A percentile compares a stretch with the other conserved stretches of the same genome.
Evolutionary conservation across 176 grass and related monocot genomes (phyloP).

Genomic region (Cenchrus purpureus): DNA sequence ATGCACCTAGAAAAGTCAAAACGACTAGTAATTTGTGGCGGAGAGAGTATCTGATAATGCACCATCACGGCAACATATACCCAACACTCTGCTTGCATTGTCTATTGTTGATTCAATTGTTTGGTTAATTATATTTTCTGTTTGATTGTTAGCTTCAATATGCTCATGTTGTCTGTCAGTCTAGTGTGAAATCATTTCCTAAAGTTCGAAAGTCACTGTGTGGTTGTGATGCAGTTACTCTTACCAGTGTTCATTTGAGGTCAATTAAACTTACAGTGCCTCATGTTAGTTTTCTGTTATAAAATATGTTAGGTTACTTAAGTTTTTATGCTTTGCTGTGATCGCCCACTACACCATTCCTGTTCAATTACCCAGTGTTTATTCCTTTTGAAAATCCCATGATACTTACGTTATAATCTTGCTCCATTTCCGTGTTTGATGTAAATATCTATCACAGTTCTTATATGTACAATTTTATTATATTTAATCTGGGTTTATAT

Average conservation of each 20-base stretch:
- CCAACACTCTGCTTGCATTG: neutral
- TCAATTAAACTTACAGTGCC: neutral
- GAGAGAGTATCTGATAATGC: too few species aligned
- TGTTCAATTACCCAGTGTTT: neutral
- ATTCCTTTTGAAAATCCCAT: neutral
- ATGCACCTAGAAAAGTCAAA: too few species aligned
- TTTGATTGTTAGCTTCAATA: constrained; percentile 13
- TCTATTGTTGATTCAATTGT: neutral
- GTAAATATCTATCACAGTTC: neutral
- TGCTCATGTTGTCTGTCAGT: neutral
- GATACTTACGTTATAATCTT: neutral
- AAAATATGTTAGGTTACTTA: neutral
- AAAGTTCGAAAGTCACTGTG: neutral
- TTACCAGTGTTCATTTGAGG: constrained; percentile 4
- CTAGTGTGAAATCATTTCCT: neutral
- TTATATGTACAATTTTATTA: constrained; percentile 1
- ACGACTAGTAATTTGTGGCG: too few species aligned
- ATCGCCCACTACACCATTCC: constrained; percentile 14
- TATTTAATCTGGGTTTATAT: constrained; percentile 30
- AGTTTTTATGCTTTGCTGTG: constrained; percentile 10
- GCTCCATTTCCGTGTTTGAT: neutral
- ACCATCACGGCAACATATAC: neutral
- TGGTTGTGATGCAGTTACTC: neutral
- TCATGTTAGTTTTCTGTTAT: neutral
- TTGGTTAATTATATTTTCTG: neutral